Conservation (phyloP, 2,329 filamentous ascomycete species). For the Cyphellophora attinorum region DNA sequence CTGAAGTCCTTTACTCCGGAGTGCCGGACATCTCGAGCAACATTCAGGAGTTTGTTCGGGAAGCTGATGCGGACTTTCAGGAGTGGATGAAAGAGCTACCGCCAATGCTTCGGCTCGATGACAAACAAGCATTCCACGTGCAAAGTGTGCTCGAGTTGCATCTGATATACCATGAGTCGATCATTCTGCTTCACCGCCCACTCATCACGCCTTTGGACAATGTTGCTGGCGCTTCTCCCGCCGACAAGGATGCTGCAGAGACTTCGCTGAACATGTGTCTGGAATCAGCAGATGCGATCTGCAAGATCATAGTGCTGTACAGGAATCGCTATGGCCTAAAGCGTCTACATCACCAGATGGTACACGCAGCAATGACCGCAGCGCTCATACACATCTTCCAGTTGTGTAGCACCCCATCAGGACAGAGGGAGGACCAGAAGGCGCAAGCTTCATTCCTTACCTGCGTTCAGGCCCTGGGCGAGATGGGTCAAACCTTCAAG, state of each 20-base stretch:
- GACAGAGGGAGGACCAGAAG: constrained; percentile 23
- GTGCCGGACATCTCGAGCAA: constrained; percentile 6
- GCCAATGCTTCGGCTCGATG: constrained; percentile 2
- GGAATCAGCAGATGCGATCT: constrained; percentile 3
- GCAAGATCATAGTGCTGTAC: constrained; percentile 3
- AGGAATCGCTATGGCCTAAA: constrained; percentile 5
- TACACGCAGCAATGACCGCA: constrained; percentile 7
- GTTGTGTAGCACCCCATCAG: constrained; percentile 5
- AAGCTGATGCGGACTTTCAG: constrained; percentile 4
- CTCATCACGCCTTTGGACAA: constrained; percentile 11
- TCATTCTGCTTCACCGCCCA: constrained; percentile 45
- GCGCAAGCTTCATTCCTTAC: constrained; percentile 27
- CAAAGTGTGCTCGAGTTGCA: constrained; percentile 22
- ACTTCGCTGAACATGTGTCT: constrained; percentile 5
- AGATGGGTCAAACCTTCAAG: constrained; percentile 14
- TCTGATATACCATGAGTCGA: constrained; percentile 40
- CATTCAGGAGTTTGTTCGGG: constrained; percentile 3
- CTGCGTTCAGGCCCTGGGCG: constrained; percentile 12
- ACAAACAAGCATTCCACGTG: constrained; percentile 7
- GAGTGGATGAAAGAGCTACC: constrained; percentile 5
- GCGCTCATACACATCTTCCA: constrained; percentile 8
- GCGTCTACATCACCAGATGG: constrained; percentile 7
- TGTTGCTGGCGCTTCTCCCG: neutral
- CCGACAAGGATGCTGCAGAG: neutral
- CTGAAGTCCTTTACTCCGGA: constrained; percentile 6